These are phyloP conservation scores for Artemisia annua DNA, from an alignment of 129 eudicot genomes.

Conservation along the genomic window DNA sequence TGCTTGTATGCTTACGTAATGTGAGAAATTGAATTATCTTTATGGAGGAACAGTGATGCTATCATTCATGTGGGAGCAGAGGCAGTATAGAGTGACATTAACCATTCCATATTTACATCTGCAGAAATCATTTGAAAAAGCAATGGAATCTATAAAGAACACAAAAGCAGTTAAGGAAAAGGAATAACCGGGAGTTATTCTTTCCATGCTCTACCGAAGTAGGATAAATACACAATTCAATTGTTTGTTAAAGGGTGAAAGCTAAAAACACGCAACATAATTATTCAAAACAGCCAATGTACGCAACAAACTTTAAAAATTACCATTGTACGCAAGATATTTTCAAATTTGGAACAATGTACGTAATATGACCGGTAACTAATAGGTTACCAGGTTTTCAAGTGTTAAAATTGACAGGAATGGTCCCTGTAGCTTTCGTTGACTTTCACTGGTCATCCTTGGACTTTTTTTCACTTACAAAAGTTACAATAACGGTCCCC, in stretches of 20 bases:
- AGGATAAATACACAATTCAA: conserved; percentile 20
- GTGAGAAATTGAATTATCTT: not conserved
- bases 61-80: not conserved
- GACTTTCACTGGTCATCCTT: no score
- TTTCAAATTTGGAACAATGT: no score
- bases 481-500: no score
- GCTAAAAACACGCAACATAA: no score
- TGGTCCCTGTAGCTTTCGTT: no score
- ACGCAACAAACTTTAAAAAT: no score
- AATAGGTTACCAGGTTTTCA: no score
- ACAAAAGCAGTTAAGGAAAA: conserved; percentile 36
- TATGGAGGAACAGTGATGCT: conserved; percentile 6
- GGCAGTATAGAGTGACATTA: not conserved
- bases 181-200: conserved; percentile 11
- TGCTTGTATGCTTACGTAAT: not conserved
- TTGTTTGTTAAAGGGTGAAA: not conserved
- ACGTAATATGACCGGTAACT: no score
- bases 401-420: no score
- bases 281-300: no score
- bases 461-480: no score
- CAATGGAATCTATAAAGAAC: conserved; percentile 38
- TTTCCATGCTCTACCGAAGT: not conserved
- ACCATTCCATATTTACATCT: conserved; percentile 4
- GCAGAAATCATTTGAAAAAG: conserved; percentile 44
- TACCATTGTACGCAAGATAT: no score